phyloP scores from a whole-genome alignment of 139 green algal species.

The Ettlia oleoabundans region DNA sequence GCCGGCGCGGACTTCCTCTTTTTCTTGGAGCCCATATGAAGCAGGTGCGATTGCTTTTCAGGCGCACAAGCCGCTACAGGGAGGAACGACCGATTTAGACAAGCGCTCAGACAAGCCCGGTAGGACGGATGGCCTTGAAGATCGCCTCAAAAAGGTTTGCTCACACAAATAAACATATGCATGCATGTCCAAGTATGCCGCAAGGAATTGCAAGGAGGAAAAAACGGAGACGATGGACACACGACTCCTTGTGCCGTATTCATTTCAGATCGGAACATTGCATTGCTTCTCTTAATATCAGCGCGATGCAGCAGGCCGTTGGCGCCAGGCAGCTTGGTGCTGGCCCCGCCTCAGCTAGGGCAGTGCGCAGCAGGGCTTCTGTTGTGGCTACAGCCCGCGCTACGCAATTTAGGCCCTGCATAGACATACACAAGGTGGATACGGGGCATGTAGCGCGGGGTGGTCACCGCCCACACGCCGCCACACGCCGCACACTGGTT shows the following conservation, averaged over 20 bases:
- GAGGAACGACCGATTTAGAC: no score
- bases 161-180: not conserved
- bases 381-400: not conserved
- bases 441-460: not conserved
- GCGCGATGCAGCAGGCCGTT: not conserved
- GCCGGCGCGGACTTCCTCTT: slow-evolving; percentile 13
- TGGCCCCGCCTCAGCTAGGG: not conserved
- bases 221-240: no score
- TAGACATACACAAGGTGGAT: slow-evolving; percentile 98
- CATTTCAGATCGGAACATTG: no score
- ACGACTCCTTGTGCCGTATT: no score
- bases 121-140: not conserved
- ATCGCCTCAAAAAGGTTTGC: not conserved
- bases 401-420: slow-evolving; percentile 92
- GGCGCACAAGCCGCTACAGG: no score
- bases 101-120: no score
- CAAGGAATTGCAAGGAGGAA: no score
- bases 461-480: no score
- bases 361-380: not conserved
- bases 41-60: no score
- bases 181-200: not conserved
- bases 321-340: not conserved
- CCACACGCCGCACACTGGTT: no score
- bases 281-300: not conserved
- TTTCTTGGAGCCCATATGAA: slow-evolving; percentile 28